Conservation (phyloP, 2,329 filamentous ascomycete genomes). For the Cordyceps fumosorosea region DNA sequence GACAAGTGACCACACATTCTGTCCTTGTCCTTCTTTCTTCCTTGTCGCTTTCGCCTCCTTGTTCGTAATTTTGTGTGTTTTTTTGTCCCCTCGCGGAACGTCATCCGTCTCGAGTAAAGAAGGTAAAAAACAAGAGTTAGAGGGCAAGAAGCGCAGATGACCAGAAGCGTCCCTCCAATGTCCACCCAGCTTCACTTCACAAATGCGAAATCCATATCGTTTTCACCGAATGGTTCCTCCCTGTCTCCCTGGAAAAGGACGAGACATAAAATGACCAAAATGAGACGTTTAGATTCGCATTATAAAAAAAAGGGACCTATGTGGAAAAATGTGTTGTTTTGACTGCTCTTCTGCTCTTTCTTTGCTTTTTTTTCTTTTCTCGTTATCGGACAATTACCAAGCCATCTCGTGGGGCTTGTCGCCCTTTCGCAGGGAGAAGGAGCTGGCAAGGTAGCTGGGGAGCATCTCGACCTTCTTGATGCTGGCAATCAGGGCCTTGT, state of each 20-base stretch:
- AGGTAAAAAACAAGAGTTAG: not conserved
- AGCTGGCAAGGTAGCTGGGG: conserved; percentile 85
- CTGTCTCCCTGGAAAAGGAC: conserved; percentile 1
- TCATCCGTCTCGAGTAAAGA: not conserved
- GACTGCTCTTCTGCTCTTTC: conserved; percentile 19
- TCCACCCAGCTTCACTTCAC: conserved; percentile 5
- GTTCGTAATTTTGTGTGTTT: conserved; percentile 11
- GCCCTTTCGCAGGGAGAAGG: conserved; percentile 98
- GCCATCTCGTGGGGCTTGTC: conserved; percentile 99
- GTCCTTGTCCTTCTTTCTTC: conserved; percentile 2
- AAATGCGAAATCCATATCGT: conserved; percentile 1
- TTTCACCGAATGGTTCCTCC: conserved; percentile 3
- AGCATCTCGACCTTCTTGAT: conserved; percentile 99
- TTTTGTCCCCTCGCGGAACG: not conserved
- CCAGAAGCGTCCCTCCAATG: not conserved
- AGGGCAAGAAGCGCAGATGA: not conserved
- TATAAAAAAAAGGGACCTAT: conserved; percentile 12
- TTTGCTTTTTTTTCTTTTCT: conserved; percentile 21
- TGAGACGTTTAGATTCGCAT: conserved; percentile 12
- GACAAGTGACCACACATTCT: not conserved
- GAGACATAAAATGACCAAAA: conserved; percentile 10
- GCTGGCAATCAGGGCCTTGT: conserved; percentile 88
- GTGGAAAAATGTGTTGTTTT: conserved; percentile 8
- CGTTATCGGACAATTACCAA: conserved; percentile 61
- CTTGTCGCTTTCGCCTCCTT: conserved; percentile 10